Percentiles rank a stretch among this genome's conserved stretches.
These are phyloP conservation scores for Fusarium siculi DNA, from an alignment of 2,329 filamentous ascomycete species.

Conservation along the genomic window DNA sequence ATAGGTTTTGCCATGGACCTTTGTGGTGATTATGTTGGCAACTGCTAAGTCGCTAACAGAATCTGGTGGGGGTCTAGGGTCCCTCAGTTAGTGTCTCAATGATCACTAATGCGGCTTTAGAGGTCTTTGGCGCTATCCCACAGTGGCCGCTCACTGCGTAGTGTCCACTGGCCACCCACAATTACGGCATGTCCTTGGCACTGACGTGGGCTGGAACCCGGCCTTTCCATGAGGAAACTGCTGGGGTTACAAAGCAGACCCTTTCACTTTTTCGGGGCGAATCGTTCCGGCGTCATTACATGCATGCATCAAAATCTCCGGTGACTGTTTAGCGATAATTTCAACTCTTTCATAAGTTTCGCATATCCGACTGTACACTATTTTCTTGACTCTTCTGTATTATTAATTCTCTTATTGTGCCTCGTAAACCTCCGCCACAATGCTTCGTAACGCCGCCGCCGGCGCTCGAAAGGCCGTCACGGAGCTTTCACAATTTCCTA, in stretches of 20 bases:
- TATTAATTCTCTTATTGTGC: conserved; percentile 18
- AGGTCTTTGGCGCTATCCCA: conserved; percentile 10
- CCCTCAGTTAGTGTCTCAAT: not conserved
- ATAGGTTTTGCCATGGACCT: conserved; percentile 43
- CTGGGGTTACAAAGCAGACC: conserved; percentile 33
- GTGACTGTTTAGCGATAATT: conserved; percentile 23
- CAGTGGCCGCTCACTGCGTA: conserved; percentile 28
- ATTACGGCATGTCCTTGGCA: conserved; percentile 39
- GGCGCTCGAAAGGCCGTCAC: conserved; percentile 74
- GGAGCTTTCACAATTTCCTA: conserved; percentile 79
- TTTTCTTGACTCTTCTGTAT: conserved; percentile 31
- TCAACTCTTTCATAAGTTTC: conserved; percentile 9
- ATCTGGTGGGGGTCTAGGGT: fast-evolving
- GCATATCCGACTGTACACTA: conserved; percentile 27
- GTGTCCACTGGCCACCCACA: conserved; percentile 24
- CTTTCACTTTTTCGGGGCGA: conserved; percentile 33
- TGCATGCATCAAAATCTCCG: conserved; percentile 42
- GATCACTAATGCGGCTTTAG: conserved; percentile 13
- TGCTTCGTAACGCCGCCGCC: conserved; percentile 65
- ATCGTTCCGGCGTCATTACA: conserved; percentile 38
- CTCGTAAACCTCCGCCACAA: conserved; percentile 41
- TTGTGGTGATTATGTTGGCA: conserved; percentile 24
- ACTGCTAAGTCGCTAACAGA: conserved; percentile 4
- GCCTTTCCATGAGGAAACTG: conserved; percentile 9
- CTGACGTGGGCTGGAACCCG: conserved; percentile 33